Percentiles rank a stretch among this genome's conserved stretches.
phyloP scores from a whole-genome alignment of 2,329 filamentous ascomycete genomes.

The Biscogniauxia marginata region DNA sequence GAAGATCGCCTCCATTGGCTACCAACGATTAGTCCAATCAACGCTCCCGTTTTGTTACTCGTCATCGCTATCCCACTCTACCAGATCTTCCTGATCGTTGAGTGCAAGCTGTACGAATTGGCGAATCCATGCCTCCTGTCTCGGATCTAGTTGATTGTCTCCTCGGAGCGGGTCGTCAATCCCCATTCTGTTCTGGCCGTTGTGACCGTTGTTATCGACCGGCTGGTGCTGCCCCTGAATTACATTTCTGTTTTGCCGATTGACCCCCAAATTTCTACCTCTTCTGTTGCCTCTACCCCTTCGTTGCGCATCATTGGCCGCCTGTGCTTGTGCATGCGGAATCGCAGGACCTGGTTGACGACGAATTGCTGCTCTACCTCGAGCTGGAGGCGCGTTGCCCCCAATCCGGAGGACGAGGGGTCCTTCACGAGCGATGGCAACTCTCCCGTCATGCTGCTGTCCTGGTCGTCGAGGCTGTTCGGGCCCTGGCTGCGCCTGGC shows the following conservation, averaged over 20 bases:
- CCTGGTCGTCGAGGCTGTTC: conserved; percentile 22
- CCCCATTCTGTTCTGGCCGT: conserved; percentile 21
- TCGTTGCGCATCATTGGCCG: conserved; percentile 29
- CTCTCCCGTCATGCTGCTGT: conserved; percentile 31
- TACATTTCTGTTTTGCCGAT: conserved; percentile 29
- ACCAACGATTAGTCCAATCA: conserved; percentile 18
- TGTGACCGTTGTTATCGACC: conserved; percentile 19
- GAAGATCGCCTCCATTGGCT: conserved; percentile 21
- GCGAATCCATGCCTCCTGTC: conserved; percentile 52
- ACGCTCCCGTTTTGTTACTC: conserved; percentile 17
- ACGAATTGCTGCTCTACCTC: conserved; percentile 21
- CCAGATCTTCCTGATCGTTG: conserved; percentile 49
- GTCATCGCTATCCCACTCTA: conserved; percentile 43
- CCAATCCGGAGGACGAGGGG: conserved; percentile 56
- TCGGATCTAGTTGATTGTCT: conserved; percentile 41
- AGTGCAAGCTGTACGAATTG: conserved; percentile 55
- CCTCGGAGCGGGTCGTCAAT: conserved; percentile 18
- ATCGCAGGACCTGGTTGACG: conserved; percentile 21
- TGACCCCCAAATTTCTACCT: conserved; percentile 22
- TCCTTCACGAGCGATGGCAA: conserved; percentile 53
- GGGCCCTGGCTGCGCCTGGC: conserved; percentile 13
- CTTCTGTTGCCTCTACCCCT: conserved; percentile 33
- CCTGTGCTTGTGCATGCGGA: conserved; percentile 16
- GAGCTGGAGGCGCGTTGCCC: conserved; percentile 33
- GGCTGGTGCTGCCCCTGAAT: conserved; percentile 26